Evolutionary conservation across 2,329 filamentous ascomycete species (phyloP), one percentile per base, ranked within the genome.

Genomic region (Colletotrichum echinochloae): DNA sequence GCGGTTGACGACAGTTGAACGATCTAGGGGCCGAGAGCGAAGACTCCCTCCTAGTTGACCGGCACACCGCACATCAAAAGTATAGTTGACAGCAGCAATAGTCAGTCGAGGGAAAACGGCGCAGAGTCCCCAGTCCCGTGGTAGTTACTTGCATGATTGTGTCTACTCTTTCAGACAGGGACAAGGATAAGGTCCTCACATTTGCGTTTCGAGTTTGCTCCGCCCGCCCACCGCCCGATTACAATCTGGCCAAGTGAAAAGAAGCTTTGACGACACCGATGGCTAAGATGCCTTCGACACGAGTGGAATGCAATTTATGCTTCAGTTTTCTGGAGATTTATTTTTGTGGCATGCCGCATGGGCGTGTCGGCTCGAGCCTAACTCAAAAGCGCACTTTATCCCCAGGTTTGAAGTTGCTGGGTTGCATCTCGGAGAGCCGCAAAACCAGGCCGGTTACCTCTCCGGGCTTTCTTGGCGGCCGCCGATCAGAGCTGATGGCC

Each of bases 121-220:
- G 46, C 52, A 54, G 62, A 49, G 26, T 35, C 23, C 12, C 39
- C 44, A 30, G 20, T 9, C 52, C 44, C 33, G 16, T 16, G 9
- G 20, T 16, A 37, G 44, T 37, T 37, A 30, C 28, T 46, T 11
- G 66, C 56, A 70, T 61, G 46, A 44, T 44, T 14, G 16, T 60
- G 54, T 12, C 16, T 60, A 41, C 41, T 37, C 30, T 52, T 30
- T 46, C 51, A 61, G 56, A 62, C 64, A n/a, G 26, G 28, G 35
- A 70, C 67, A 59, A 57, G 63, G 67, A 46, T 39, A n/a, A 48
- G 57, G 41, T 23, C 37, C 23, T 49, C 44, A 41, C 28, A 8
- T 39, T 18, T 20, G 51, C 52, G 67, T 70, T 70, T 67, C 57
- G 67, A 37, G 44, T 62, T 20, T 62, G 67, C 49, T 67, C 64